Evolutionary conservation across 2,329 filamentous ascomycete species (phyloP), one percentile per base, ranked within the genome.

Genomic region (Didymella lethalis): DNA sequence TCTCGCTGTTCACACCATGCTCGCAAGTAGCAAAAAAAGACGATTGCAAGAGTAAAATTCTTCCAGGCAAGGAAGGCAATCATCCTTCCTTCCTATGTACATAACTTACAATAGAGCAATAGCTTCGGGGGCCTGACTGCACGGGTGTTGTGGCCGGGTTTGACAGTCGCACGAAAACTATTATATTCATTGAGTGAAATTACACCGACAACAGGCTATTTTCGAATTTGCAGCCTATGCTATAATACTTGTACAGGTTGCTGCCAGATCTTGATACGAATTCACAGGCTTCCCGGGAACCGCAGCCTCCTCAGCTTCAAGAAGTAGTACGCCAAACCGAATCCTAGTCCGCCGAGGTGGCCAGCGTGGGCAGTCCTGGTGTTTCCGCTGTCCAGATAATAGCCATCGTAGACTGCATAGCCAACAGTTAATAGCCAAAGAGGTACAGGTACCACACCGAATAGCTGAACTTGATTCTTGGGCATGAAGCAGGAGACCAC

Each of bases 341-440:
- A 81, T 0, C 69, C 69, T 20, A 74, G 51, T 0, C 81, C 81
- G 5, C 81, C 81, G 14, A 83, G 54, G 73, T 83, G 81, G 7
- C 79, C 81, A 18, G 75, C 70, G 70, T 83, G 81, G 4, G 68
- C 79, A 8, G 77, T 61, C 5, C 48, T 57, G 18, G 64, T 71
- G 10, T 58, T 67, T 4, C 62, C 45, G 34, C 65, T 61, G 50
- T 77, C 71, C 34, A 82, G 38, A 58, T 72, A 74, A 59, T 74
- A 80, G 1, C 73, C 67, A 65, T 82, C 80, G 34, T 75, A 68
- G 0, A 70, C 65, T 1, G 75, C 73, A 61, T 78, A 82, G 1
- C 67, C 73, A 0, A 61, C 52, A 3, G 76, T 74, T 20, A 78
- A 31, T 0, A 66, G 63, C 72, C 75, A 81, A 25, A 82, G 66